Evolutionary conservation across 2,329 filamentous ascomycete genomes (phyloP).

Genomic region (Penicillium aurantiogriseum): DNA sequence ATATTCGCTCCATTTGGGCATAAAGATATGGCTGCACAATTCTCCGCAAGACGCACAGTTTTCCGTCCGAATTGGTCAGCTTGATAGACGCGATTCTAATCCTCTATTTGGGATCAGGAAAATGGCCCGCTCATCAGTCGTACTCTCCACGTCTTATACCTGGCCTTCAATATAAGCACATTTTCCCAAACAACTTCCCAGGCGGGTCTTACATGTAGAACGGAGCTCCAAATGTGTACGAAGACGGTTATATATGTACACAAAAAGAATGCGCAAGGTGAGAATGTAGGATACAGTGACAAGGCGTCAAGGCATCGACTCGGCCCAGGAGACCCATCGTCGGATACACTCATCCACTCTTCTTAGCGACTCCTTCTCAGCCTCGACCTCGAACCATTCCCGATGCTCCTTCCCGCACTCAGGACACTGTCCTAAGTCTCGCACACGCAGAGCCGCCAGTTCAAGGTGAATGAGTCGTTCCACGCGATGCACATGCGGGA

Average conservation of each 20-base stretch:
- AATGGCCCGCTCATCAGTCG: background rate
- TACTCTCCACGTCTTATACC: background rate
- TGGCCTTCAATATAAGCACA: background rate
- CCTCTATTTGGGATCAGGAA: background rate
- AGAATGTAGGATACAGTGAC: background rate
- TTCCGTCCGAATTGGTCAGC: background rate
- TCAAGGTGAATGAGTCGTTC: conserved; percentile 90
- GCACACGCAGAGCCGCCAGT: conserved; percentile 60
- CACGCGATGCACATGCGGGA: conserved; percentile 81
- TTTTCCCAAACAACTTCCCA: too few relatives aligned
- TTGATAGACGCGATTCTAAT: background rate
- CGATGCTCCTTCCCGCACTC: conserved; percentile 81
- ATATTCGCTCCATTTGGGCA: background rate
- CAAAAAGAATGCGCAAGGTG: too few relatives aligned
- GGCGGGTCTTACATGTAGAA: background rate
- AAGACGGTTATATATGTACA: too few relatives aligned
- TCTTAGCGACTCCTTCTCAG: conserved; percentile 66
- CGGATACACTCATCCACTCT: conserved; percentile 71
- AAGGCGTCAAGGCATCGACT: conserved; percentile 13
- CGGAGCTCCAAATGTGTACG: background rate
- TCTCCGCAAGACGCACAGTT: background rate
- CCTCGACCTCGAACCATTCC: conserved; percentile 94
- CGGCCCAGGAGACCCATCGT: conserved; percentile 85
- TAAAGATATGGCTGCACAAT: background rate
- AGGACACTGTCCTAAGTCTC: conserved; percentile 62